Evolutionary conservation across 225 moss, liverwort and hornwort genomes (phyloP).

Genomic region (Rhytidiadelphus loreus): DNA sequence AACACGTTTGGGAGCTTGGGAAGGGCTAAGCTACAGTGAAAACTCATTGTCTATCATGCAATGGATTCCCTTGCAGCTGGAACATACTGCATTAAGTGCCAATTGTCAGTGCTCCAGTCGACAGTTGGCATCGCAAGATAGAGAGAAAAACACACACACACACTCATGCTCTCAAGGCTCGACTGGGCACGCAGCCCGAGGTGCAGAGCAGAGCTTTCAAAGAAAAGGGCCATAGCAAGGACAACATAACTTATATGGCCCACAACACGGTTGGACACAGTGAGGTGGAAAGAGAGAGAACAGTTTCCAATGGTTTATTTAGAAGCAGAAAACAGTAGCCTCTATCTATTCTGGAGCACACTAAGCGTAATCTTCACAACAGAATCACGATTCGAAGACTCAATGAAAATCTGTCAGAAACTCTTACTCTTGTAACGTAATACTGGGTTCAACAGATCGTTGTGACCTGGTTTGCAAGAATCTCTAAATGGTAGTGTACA

Average conservation of each 20-base stretch:
- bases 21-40: neutral
- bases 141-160: neutral
- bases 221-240: neutral
- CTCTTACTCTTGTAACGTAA: neutral
- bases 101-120: neutral
- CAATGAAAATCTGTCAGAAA: neutral
- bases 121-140: slow-evolving; percentile 2
- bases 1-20: neutral
- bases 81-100: slow-evolving; percentile 6
- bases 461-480: neutral
- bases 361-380: neutral
- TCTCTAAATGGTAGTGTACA: slow-evolving; percentile 10
- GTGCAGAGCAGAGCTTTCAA: neutral
- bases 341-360: neutral
- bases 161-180: slow-evolving; percentile 8
- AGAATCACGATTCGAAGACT: neutral
- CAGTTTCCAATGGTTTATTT: neutral
- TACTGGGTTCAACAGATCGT: neutral
- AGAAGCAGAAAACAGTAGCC: neutral
- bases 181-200: neutral
- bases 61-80: slow-evolving; percentile 5
- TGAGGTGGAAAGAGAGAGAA: neutral
- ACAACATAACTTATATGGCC: neutral
- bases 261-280: neutral
- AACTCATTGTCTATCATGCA: neutral